Base-by-base conservation (phyloP, 2,329 filamentous ascomycete genomes). In the Colletotrichum scovillei region DNA sequence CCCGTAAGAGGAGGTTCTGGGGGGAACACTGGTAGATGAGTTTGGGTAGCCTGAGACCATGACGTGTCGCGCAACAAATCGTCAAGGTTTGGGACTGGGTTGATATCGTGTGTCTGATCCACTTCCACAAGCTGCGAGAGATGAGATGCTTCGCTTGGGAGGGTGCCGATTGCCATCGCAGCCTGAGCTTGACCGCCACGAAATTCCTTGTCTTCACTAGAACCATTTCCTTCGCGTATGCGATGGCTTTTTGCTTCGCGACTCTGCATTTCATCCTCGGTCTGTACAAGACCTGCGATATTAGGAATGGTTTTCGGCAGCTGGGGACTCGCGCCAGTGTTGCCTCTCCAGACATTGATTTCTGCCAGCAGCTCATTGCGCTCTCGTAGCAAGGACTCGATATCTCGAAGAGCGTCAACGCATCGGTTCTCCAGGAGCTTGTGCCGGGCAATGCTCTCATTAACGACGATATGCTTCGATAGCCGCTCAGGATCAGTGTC, bases 381-480 rank as follows among this genome's bases (percentile, higher is more conserved):
- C 53, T 82, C 80, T 14, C 74, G 70, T 1, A 78, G 7, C 2
- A 82, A 42, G 0, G 63, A 57, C 4, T 72, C 64, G 2, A 81
- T 74, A 26, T 72, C 62, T 1, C 69, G 42, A 2, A 80, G 63
- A 0, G 77, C 72, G 11, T 76, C 76, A 3, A 73, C 42, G 5
- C 76, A 76, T 3, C 67, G 67, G 1, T 30, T 63, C 14, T 80
- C 79, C 52, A 80, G 76, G 11, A 76, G 63, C 42, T 75, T 75
- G 69, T 80, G 78, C 19, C 79, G 78, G 4, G 79, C 63, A 66
- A 84, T 83, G 67, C 80, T 80, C 72, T 83, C 80, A 26, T 82
- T 79, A 16, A 84, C 74, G 19, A 85, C 82, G 22, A 83, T 78
- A 53, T 84, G 82, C 66, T 85, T 84, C 2, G 82, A 84, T 0